Evolutionary conservation across 371 early-diverging fungal genomes (phyloP), one percentile per base, ranked within the genome.

Genomic region (Syncephalastrum sp.): DNA sequence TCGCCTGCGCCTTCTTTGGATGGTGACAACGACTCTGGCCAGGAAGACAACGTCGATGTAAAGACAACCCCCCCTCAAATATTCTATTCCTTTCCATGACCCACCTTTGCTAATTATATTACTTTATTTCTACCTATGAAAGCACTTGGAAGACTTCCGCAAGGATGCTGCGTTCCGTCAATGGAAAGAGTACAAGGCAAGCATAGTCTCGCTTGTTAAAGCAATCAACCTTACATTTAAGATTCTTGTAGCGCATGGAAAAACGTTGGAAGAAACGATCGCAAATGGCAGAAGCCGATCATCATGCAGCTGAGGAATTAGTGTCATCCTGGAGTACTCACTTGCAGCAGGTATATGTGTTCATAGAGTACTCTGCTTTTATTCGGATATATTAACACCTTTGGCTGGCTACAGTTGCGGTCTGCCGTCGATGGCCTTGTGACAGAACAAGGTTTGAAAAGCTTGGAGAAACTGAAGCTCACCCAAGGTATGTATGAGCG

Each of bases 101-200:
- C 21, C 0, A 21, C 21, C 21, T 21, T 21, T 21, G 21, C 21
- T 21, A 21, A 21, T 42, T 42, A 19, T 23, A 14, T 25, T 47
- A 41, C 42, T 23, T 57, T 24, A 1, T 43, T 13, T 50, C 15
- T 12, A 13, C 7, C 10, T 17, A 19, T 54, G 52, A 21, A 42
- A 66, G 66, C 59, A 61, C 5, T 60, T 60, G 16, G 61, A 66
- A 27, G 49, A 42, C 15, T 61, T 56, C 38, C 54, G 66, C 13
- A 47, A 52, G 47, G 66, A 66, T 46, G 66, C 66, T 42, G 61
- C 61, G 25, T 42, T 56, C 15, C 48, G 66, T 51, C 66, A 66
- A 51, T 61, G 61, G 66, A 61, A 58, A 52, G 66, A 66, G 47
- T 66, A 66, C 41, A 56, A 50, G 66, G 66, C 61, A 61, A 63